Evolutionary conservation across 1,284 basidiomycete genomes (phyloP).

Genomic region (Ceratobasidium sp.): DNA sequence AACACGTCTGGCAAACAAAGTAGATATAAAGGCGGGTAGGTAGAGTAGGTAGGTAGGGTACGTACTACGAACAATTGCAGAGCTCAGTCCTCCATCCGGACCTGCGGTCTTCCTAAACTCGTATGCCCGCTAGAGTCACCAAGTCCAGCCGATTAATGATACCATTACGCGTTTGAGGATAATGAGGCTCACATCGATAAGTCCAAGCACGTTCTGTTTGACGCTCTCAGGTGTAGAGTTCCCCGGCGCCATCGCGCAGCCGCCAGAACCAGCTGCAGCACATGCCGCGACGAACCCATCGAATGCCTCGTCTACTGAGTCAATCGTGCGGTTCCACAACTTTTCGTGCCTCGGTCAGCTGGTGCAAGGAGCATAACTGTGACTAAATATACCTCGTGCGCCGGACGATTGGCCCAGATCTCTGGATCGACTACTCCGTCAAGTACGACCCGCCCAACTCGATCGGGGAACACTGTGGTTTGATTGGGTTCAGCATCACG

Average conservation of each 20-base stretch:
- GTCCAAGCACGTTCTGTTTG: neutral
- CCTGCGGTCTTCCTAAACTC: conserved; percentile 7
- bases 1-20: conserved; percentile 17
- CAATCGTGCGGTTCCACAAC: conserved; percentile 11
- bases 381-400: conserved; percentile 21
- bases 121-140: conserved; percentile 9
- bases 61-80: conserved; percentile 39
- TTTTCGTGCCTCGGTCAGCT: neutral
- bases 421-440: conserved; percentile 47
- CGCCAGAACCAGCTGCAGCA: conserved; percentile 35
- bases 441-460: conserved; percentile 47
- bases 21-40: neutral
- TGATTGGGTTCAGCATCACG: no score
- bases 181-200: conserved; percentile 6
- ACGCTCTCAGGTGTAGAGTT: conserved; percentile 1
- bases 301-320: conserved; percentile 30
- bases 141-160: no score
- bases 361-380: no score
- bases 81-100: neutral
- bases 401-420: conserved; percentile 3
- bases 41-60: neutral
- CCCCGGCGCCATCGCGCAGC: conserved; percentile 28
- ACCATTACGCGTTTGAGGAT: neutral
- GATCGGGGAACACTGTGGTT: conserved; percentile 48
- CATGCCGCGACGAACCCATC: conserved; percentile 30